Conservation (phyloP, 257 asterid species). For the Eustoma russellianum region DNA sequence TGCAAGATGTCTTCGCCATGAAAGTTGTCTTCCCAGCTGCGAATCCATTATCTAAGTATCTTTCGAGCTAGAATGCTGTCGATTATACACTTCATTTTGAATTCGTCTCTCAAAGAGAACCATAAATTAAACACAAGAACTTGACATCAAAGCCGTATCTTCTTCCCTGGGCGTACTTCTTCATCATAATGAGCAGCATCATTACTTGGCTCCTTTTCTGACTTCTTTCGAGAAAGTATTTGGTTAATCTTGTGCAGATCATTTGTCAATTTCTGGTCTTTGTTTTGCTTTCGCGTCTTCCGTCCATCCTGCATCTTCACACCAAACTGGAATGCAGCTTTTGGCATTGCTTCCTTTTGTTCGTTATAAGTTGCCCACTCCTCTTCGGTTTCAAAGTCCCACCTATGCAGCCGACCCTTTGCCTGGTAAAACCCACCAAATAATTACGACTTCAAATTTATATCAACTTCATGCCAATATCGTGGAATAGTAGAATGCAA, state of each 20-base stretch:
- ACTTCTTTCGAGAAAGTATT: constrained; percentile 74
- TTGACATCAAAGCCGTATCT: constrained; percentile 47
- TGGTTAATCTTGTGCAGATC: constrained; percentile 93
- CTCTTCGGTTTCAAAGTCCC: constrained; percentile 99
- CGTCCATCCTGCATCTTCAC: constrained; percentile 99
- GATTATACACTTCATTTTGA: too few relatives aligned
- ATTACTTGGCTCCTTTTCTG: constrained; percentile 46
- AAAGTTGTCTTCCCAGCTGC: too few relatives aligned
- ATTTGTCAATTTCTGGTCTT: constrained; percentile 88
- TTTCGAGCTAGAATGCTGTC: too few relatives aligned
- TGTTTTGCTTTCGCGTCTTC: constrained; percentile 91
- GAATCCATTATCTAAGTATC: too few relatives aligned
- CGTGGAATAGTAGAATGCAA: too few relatives aligned
- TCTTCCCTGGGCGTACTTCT: constrained; percentile 81
- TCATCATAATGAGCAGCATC: constrained; percentile 45
- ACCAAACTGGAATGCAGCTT: constrained; percentile 99
- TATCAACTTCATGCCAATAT: too few relatives aligned
- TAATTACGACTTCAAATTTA: too few relatives aligned
- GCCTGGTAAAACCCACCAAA: constrained; percentile 40
- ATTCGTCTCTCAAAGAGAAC: too few relatives aligned
- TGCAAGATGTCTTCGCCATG: too few relatives aligned
- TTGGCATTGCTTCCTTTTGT: constrained; percentile 99
- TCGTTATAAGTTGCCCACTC: constrained; percentile 98
- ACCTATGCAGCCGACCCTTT: constrained; percentile 90
- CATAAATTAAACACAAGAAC: neutral